A percentile compares a stretch with the other conserved stretches of the same genome.
phyloP scores from a whole-genome alignment of 441 rosid species.

The Gossypium davidsonii region DNA sequence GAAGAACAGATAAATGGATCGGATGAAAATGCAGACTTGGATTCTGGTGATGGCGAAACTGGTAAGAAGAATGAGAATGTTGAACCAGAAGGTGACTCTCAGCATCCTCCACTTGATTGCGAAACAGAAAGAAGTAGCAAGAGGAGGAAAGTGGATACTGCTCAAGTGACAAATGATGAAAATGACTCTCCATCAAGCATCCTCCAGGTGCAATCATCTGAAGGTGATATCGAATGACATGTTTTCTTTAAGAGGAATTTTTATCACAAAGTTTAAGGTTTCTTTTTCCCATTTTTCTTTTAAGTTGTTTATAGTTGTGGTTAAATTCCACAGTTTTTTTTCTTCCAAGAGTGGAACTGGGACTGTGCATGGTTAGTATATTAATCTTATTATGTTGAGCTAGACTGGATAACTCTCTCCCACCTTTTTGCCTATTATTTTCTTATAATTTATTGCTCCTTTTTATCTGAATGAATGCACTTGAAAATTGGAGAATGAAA shows the following conservation, averaged over 20 bases:
- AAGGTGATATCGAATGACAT: slow-evolving; percentile 17
- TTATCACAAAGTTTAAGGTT: neutral
- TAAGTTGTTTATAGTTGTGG: neutral
- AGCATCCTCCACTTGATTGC: neutral
- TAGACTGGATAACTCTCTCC: neutral
- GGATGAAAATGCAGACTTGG: neutral
- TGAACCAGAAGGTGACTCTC: neutral
- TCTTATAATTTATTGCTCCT: neutral
- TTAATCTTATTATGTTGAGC: neutral
- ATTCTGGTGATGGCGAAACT: neutral
- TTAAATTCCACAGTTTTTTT: neutral
- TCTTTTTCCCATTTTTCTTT: neutral
- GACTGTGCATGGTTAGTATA: neutral
- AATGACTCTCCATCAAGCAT: slow-evolving; percentile 20
- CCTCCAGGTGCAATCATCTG: slow-evolving; percentile 19
- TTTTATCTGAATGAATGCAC: neutral
- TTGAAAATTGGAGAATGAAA: neutral
- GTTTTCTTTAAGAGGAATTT: neutral
- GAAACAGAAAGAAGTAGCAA: slow-evolving; percentile 5
- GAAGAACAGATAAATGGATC: slow-evolving; percentile 12
- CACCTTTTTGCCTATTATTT: neutral
- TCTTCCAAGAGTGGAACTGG: neutral
- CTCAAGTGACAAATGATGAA: neutral
- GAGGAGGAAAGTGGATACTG: slow-evolving; percentile 10
- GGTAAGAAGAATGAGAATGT: neutral